Evolutionary conservation across 2,329 filamentous ascomycete genomes (phyloP), one percentile per base, ranked within the genome.

Genomic region (Ceratocystis alfenasii): DNA sequence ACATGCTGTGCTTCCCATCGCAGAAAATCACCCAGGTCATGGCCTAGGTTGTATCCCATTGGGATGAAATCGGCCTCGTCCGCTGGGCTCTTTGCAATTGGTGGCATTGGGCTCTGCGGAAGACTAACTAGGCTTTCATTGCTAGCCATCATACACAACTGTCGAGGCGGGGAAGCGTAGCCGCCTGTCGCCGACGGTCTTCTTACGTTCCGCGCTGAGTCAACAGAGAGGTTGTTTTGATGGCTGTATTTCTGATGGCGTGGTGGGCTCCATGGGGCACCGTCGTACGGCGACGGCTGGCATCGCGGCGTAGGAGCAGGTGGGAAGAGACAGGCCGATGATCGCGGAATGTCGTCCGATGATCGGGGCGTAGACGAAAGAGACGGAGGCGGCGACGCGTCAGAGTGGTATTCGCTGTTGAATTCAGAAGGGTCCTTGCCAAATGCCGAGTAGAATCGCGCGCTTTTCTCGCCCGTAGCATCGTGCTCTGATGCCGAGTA

Each of bases 1-100:
- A 78, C 77, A 65, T 82, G 75, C 69, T 83, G 78, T 3, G 79
- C 74, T 72, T 83, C 82, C 82, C 82, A 85, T 65, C 74, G 77
- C 61, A 86, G 70, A 69, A 83, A 85, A 68, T 85, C 82, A 1
- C 80, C 80, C 48, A 85, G 71, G 70, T 85, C 83, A 68, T 84
- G 80, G 10, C 78, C 78, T 1, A 86, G 75, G 69, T 86, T 86
- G 70, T 80, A 85, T 0, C 82, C 82, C 83, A 86, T 85, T 0
- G 82, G 80, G 64, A 82, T 73, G 72, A 69, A 74, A 71, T 69
- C 71, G 53, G 61, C 63, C 65, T 76, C 73, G n/a, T 74, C 76
- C 53, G 75, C 74, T 28, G 75, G 75, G 45, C 73, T 74, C 30
- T 74, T 74, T 48, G 80, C 75, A 22, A 82, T 73, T 33, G 76